Conservation (phyloP, 768 basidiomycete species). For the Tremella fuciformis region DNA sequence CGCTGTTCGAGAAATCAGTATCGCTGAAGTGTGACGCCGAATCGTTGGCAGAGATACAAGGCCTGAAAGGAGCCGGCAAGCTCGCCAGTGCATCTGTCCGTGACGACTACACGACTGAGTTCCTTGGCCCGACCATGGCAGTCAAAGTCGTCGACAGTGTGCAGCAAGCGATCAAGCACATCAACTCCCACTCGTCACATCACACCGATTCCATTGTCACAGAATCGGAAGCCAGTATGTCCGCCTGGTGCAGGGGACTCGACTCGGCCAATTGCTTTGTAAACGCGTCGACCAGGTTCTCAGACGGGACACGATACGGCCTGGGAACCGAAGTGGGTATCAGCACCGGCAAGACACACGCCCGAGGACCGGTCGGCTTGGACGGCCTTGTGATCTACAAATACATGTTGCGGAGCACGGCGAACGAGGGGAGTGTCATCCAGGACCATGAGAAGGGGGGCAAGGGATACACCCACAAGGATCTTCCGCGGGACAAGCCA, state of each 20-base stretch:
- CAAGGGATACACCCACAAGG: conserved; percentile 60
- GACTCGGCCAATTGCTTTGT: conserved; percentile 90
- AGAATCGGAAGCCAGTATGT: conserved; percentile 62
- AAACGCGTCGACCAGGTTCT: conserved; percentile 93
- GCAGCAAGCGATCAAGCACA: conserved; percentile 72
- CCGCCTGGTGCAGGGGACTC: conserved; percentile 77
- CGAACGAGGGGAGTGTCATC: conserved; percentile 72
- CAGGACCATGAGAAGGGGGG: conserved; percentile 73
- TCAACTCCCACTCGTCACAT: conserved; percentile 89
- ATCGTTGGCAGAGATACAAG: conserved; percentile 62
- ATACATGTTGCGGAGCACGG: conserved; percentile 81
- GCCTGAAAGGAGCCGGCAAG: conserved; percentile 26
- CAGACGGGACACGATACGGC: conserved; percentile 94
- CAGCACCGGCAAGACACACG: conserved; percentile 92
- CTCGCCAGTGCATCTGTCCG: conserved; percentile 60
- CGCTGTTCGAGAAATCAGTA: conserved; percentile 64
- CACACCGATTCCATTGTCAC: conserved; percentile 94
- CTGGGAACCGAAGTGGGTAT: conserved; percentile 98
- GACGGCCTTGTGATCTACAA: conserved; percentile 95
- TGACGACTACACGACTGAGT: conserved; percentile 78
- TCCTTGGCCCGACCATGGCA: conserved; percentile 78
- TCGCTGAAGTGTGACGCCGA: conserved; percentile 73
- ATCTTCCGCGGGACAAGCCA: conserved; percentile 20
- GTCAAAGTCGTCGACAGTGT: conserved; percentile 73
- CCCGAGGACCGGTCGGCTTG: conserved; percentile 90